Evolutionary conservation across 257 asterid genomes (phyloP).

Genomic region (Anisodus tanguticus): DNA sequence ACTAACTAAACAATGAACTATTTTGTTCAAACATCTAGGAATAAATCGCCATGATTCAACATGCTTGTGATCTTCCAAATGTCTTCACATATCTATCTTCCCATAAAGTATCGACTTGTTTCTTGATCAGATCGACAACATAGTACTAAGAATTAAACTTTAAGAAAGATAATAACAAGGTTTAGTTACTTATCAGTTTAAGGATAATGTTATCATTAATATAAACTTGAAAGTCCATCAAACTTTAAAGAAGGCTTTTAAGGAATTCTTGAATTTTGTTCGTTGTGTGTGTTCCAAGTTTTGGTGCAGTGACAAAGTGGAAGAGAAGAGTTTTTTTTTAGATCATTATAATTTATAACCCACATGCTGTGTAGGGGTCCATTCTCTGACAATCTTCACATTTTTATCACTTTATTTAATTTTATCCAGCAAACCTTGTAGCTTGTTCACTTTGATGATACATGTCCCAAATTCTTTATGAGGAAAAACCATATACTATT

Average conservation of each 20-base stretch:
- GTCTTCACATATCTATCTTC: no score
- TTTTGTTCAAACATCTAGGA: no score
- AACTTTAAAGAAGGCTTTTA: neutral
- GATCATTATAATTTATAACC: constrained; percentile 37
- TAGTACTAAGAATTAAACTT: neutral
- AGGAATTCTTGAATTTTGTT: constrained; percentile 36
- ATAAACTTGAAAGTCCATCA: neutral
- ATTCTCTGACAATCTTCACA: constrained; percentile 34
- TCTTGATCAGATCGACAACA: no score
- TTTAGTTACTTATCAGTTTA: neutral
- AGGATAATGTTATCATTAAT: constrained; percentile 8
- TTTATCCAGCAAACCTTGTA: constrained; percentile 25
- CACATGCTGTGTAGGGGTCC: constrained; percentile 52
- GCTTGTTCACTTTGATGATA: constrained; percentile 11
- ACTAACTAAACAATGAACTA: no score
- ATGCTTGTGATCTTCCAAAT: no score
- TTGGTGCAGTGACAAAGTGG: constrained; percentile 37
- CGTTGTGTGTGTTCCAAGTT: constrained; percentile 46
- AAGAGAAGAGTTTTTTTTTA: neutral
- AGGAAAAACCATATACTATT: neutral
- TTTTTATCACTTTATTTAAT: constrained; percentile 17
- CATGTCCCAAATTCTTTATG: neutral
- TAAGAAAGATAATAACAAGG: neutral
- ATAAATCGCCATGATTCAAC: no score
- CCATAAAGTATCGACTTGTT: no score